These are phyloP conservation scores for Annona squamosa DNA, from an alignment of 164 flowering plant genomes.

Conservation along the genomic window DNA sequence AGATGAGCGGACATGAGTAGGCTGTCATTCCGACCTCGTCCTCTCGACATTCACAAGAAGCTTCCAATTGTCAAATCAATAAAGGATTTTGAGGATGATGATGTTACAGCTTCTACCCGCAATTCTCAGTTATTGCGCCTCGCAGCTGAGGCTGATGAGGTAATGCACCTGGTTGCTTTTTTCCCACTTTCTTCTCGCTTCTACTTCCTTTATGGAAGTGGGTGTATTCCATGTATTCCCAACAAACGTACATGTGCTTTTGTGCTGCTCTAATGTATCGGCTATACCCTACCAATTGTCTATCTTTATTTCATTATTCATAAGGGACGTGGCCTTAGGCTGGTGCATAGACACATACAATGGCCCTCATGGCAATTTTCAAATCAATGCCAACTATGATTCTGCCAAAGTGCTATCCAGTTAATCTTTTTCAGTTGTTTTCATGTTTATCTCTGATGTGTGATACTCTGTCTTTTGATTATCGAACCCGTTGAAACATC, in stretches of 20 bases:
- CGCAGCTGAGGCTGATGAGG: conserved; percentile 63
- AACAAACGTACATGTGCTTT: not conserved
- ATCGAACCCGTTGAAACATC: not conserved
- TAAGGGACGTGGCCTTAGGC: no score
- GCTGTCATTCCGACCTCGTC: conserved; percentile 89
- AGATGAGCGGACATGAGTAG: conserved; percentile 69
- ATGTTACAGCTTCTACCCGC: conserved; percentile 59
- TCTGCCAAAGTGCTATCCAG: not conserved
- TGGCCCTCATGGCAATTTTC: no score
- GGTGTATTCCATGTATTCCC: not conserved
- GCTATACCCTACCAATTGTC: no score
- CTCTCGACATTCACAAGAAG: conserved; percentile 93
- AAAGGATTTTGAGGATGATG: conserved; percentile 93
- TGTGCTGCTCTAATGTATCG: no score
- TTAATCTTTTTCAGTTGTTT: not conserved
- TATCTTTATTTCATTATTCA: no score
- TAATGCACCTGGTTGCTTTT: conserved; percentile 8
- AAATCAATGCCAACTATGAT: no score
- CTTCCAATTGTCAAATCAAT: conserved; percentile 84
- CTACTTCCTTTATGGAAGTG: not conserved
- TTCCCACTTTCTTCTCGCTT: not conserved
- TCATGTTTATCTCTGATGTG: not conserved
- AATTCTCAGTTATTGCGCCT: conserved; percentile 61
- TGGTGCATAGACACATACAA: no score
- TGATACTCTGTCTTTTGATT: no score